Percentiles rank a stretch among this genome's conserved stretches.
Conservation (phyloP, 2,329 filamentous ascomycete genomes). For the Pseudocercospora cruenta region DNA sequence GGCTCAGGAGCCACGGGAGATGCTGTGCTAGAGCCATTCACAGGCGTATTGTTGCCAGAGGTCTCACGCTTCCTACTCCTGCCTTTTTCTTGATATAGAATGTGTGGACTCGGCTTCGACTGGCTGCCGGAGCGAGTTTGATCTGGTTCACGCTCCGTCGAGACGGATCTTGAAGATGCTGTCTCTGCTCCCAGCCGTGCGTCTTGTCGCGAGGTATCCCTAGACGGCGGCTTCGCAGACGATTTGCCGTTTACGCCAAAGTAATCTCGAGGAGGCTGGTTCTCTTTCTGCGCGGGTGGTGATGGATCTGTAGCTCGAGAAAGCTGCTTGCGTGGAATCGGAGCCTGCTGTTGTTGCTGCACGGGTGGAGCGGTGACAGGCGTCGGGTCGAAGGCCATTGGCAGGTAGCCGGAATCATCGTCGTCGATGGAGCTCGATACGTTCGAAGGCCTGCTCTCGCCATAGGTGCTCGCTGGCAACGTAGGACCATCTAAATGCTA, state of each 20-base stretch:
- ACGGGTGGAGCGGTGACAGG: slow-evolving; percentile 35
- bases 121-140: slow-evolving; percentile 34
- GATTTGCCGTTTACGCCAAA: slow-evolving; percentile 41
- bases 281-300: slow-evolving; percentile 34
- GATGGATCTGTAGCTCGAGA: slow-evolving; percentile 31
- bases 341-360: slow-evolving; percentile 20
- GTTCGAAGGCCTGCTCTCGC: slow-evolving; percentile 74
- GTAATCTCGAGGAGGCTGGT: slow-evolving; percentile 46
- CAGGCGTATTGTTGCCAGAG: slow-evolving; percentile 34
- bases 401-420: slow-evolving; percentile 56
- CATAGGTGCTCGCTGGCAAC: slow-evolving; percentile 75
- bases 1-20: slow-evolving; percentile 31
- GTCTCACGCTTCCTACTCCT: slow-evolving; percentile 55
- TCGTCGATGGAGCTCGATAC: slow-evolving; percentile 64
- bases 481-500: slow-evolving; percentile 61
- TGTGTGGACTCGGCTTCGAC: slow-evolving; percentile 72
- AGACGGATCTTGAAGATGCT: slow-evolving; percentile 49
- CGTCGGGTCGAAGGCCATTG: slow-evolving; percentile 57
- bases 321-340: slow-evolving; percentile 33
- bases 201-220: slow-evolving; percentile 47
- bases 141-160: slow-evolving; percentile 46
- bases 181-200: slow-evolving; percentile 37
- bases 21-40: slow-evolving; percentile 29
- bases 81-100: slow-evolving; percentile 85
- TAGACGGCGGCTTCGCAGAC: slow-evolving; percentile 39